Conservation (phyloP, 768 basidiomycete genomes). For the Collybiopsis confluens region DNA sequence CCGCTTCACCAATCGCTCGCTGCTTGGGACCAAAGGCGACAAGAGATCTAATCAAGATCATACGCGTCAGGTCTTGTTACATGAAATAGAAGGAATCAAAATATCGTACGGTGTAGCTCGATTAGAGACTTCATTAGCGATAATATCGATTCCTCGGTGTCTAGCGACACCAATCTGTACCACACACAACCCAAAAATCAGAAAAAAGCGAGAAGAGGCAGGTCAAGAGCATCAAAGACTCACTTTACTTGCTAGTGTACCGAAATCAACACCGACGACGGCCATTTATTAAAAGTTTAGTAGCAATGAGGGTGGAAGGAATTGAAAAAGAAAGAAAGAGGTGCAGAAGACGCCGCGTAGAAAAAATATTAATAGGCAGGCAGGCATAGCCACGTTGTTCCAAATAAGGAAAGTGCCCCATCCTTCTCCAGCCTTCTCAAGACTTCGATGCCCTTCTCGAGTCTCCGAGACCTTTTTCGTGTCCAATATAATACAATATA, state of each 20-base stretch:
- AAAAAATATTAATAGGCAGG: too few species aligned
- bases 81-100: too few species aligned
- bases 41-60: slow-evolving; percentile 64
- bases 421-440: background rate
- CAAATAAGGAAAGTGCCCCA: background rate
- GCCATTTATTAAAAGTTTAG: slow-evolving; percentile 46
- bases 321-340: slow-evolving; percentile 7
- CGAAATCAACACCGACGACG: slow-evolving; percentile 95
- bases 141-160: slow-evolving; percentile 97
- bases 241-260: slow-evolving; percentile 86
- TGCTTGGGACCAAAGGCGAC: slow-evolving; percentile 92
- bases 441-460: background rate
- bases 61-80: too few species aligned
- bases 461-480: background rate
- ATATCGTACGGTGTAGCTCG: slow-evolving; percentile 93
- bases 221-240: slow-evolving; percentile 14
- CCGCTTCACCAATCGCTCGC: slow-evolving; percentile 87
- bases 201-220: slow-evolving; percentile 2
- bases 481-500: too few species aligned
- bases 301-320: slow-evolving; percentile 16
- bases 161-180: slow-evolving; percentile 95
- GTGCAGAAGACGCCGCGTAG: background rate
- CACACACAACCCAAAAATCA: too few species aligned
- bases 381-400: background rate
- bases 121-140: slow-evolving; percentile 97